Evolutionary conservation across 805 yeast species (phyloP), one percentile per base, ranked within the genome.

Genomic region (Yarrowia phangngaensis): DNA sequence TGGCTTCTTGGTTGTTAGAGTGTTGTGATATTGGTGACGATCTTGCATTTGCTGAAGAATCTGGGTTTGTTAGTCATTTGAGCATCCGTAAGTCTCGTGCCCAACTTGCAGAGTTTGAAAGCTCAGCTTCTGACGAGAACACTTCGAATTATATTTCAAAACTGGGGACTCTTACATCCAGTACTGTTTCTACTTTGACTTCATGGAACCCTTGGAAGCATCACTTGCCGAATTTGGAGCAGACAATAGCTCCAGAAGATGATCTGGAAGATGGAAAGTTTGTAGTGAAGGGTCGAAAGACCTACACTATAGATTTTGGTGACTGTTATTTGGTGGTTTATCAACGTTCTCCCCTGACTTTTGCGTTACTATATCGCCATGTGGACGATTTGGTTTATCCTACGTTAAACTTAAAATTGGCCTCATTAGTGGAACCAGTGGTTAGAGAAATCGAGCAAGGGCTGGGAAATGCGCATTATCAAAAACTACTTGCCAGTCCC

Each of bases 381-480:
- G 41, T 34, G 14, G 8, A 17, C 4, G 11, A 26, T 4, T 11
- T 24, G 2, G 52, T 41, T 5, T 59, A 56, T 50, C 20, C 45
- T 7, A 38, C 51, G 3, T 51, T 59, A n/a, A 59, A 59, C 49
- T 51, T 53, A 5, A 54, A 55, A 14, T 51, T 59, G 23, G 60
- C 60, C 6, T 53, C 62, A 3, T 32, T 59, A 24, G 41, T 54
- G 4, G 62, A 59, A 31, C 60, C 63, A 2, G 40, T 59, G 14
- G 51, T 35, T 43, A 19, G 54, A 3, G 63, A 59, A 19, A 24
- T 58, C 30, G 46, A 28, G 12, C 41, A 35, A 4, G 48, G 48
- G 1, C 4, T 11, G 2, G 27, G 35, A 5, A 41, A 41, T 11
- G 19, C 28, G 1, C 48, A 41, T n/a, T 41, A 29, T 22, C 20